Evolutionary conservation across 1,284 basidiomycete genomes (phyloP), one percentile per base, ranked within the genome.

Genomic region (Abortiporus biennis): DNA sequence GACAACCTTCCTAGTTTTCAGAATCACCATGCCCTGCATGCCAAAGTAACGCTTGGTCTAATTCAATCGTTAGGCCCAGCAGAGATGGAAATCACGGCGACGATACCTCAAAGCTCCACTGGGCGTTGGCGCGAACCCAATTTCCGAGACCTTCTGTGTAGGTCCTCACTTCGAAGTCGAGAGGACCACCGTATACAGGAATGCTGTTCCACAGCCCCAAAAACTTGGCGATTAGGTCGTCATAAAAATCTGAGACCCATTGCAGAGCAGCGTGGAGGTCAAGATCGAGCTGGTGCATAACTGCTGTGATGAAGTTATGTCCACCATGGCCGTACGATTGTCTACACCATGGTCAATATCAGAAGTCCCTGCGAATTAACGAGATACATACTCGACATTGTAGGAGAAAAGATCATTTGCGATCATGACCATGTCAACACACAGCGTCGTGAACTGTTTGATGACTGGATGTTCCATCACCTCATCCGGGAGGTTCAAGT

Each of bases 371-470:
- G 27, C 6, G 6, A 34, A 15, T 13, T 8, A 34, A 6, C n/a
- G 32, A 6, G 32, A 6, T 34, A 34, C 32, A 15, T 16, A 34
- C 35, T 68, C 66, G 25, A 56, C 54, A 38, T 64, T 65, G 52
- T 61, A 68, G 1, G 66, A 68, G 43, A 54, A 55, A 0, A 67
- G 49, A 42, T 68, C 64, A 59, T 66, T 44, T 2, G n/a, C 4
- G 6, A 19, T 16, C 27, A 15, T 5, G 41, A 32, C 19, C 13
- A 27, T 1, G 20, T 17, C 17, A 1, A 45, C 37, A 21, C 45
- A 40, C 46, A 49, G 38, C 48, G 38, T 17, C 50, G 51, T 40
- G 54, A 56, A 13, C 47, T 55, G 48, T n/a, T 49, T 43, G 36
- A 67, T 51, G 41, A 53, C 47, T 2, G 64, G 63, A 44, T 66